These are phyloP conservation scores for Coemansia biformis DNA, from an alignment of 192 early-diverging fungal species.

Conservation along the genomic window DNA sequence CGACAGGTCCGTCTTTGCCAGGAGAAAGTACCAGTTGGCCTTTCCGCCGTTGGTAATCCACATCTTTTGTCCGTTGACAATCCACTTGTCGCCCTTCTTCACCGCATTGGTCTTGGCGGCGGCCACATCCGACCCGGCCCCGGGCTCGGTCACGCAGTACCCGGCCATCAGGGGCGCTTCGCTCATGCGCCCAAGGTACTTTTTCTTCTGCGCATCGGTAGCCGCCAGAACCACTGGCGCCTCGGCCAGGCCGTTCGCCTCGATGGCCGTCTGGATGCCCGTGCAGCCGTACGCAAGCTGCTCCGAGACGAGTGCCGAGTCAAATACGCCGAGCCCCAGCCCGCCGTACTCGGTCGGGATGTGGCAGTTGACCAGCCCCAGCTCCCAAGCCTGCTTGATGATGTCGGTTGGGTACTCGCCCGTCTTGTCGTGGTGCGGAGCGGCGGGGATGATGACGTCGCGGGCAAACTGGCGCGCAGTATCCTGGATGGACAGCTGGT, in stretches of 20 bases:
- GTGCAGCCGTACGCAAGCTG: constrained; percentile 91
- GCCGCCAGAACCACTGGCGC: constrained; percentile 86
- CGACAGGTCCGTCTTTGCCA: constrained; percentile 79
- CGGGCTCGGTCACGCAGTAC: constrained; percentile 83
- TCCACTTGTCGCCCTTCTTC: constrained; percentile 74
- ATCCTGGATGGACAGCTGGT: constrained; percentile 82
- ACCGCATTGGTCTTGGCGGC: constrained; percentile 64
- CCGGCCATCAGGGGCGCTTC: constrained; percentile 94
- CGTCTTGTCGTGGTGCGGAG: constrained; percentile 88
- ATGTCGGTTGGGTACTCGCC: constrained; percentile 86
- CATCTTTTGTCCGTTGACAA: constrained; percentile 89
- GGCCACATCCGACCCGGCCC: constrained; percentile 72
- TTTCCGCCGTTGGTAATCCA: constrained; percentile 97
- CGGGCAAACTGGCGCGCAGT: constrained; percentile 83
- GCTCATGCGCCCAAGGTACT: constrained; percentile 95
- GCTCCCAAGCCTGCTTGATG: constrained; percentile 87
- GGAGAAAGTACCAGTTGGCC: constrained; percentile 96
- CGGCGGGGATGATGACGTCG: constrained; percentile 85
- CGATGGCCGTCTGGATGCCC: constrained; percentile 94
- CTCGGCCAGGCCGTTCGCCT: constrained; percentile 92
- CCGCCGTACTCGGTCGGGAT: constrained; percentile 83
- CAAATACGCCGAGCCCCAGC: constrained; percentile 81
- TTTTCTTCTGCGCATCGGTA: constrained; percentile 86
- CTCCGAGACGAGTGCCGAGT: constrained; percentile 81
- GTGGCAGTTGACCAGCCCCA: constrained; percentile 88